phyloP scores from a whole-genome alignment of 2,329 filamentous ascomycete species.

The Colletotrichum lindemuthianum region DNA sequence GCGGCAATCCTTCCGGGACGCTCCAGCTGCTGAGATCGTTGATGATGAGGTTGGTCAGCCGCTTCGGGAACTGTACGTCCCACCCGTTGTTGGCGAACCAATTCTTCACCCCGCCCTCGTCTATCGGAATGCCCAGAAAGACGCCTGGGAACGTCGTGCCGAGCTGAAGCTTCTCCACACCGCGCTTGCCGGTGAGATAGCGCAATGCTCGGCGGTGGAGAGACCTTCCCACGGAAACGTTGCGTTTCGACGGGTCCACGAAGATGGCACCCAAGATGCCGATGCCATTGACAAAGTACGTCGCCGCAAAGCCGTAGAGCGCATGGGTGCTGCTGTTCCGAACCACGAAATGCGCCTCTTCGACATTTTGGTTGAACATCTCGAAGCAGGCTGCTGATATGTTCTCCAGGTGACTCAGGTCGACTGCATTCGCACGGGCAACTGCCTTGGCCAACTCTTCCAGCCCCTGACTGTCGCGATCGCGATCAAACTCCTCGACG shows the following conservation, averaged over 20 bases:
- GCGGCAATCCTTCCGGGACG: constrained; percentile 79
- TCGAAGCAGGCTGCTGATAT: constrained; percentile 81
- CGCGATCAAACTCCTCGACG: constrained; percentile 86
- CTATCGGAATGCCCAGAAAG: constrained; percentile 81
- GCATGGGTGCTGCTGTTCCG: constrained; percentile 92
- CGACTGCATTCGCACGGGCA: constrained; percentile 72
- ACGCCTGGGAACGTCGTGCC: constrained; percentile 85
- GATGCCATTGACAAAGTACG: constrained; percentile 78
- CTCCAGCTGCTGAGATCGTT: constrained; percentile 77
- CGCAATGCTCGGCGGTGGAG: constrained; percentile 87
- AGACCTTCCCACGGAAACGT: constrained; percentile 89
- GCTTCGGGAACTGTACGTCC: constrained; percentile 73
- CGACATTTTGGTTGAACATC: constrained; percentile 74
- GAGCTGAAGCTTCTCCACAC: constrained; percentile 82
- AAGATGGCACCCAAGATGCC: constrained; percentile 88
- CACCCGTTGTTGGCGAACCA: constrained; percentile 95
- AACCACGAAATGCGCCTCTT: constrained; percentile 90
- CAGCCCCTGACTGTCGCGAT: constrained; percentile 78
- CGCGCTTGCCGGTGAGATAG: constrained; percentile 74
- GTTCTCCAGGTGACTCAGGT: constrained; percentile 74
- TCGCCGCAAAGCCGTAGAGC: constrained; percentile 91
- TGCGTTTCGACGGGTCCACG: constrained; percentile 86
- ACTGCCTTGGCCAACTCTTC: constrained; percentile 79
- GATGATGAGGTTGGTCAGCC: constrained; percentile 75
- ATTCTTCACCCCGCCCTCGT: constrained; percentile 64